Evolutionary conservation across 768 basidiomycete species (phyloP).

Genomic region (Lentinus tigrinus): DNA sequence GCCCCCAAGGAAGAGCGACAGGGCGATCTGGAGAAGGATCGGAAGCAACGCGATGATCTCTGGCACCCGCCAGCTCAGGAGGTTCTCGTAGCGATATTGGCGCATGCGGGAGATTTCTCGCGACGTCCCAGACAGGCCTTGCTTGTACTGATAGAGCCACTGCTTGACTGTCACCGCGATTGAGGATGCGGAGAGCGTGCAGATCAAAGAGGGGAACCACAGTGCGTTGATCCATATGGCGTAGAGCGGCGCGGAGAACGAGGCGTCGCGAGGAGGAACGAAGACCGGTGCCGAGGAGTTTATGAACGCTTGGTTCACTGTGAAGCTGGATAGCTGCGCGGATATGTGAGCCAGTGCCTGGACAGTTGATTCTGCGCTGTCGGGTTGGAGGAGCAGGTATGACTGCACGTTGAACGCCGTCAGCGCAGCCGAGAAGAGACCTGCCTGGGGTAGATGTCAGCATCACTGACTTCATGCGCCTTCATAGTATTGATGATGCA

Average conservation of each 20-base stretch:
- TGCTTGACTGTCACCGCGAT: conserved; percentile 13
- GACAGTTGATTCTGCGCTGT: neutral
- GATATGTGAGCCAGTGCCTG: neutral
- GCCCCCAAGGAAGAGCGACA: conserved; percentile 14
- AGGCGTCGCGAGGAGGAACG: neutral
- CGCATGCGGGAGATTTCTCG: conserved; percentile 15
- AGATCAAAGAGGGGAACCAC: conserved; percentile 15
- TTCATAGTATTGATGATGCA: neutral
- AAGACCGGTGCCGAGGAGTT: neutral
- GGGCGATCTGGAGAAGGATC: conserved; percentile 9
- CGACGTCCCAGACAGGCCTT: conserved; percentile 15
- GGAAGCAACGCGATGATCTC: conserved; percentile 7
- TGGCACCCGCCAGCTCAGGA: conserved; percentile 17
- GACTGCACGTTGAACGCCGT: conserved; percentile 6
- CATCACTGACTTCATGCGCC: too few species aligned
- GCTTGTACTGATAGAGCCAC: conserved; percentile 13
- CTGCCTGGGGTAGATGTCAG: neutral
- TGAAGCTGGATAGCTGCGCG: conserved; percentile 1
- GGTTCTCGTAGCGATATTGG: conserved; percentile 18
- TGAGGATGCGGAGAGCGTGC: conserved; percentile 8
- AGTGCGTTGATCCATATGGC: conserved; percentile 11
- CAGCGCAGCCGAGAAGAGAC: neutral
- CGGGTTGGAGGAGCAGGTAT: neutral
- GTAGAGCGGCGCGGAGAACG: neutral
- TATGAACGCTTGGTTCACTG: neutral